Percentiles rank a stretch among this genome's conserved stretches.
These are phyloP conservation scores for Brachypodium distachyon DNA, from an alignment of 202 grass and related monocot species.

Conservation along the genomic window DNA sequence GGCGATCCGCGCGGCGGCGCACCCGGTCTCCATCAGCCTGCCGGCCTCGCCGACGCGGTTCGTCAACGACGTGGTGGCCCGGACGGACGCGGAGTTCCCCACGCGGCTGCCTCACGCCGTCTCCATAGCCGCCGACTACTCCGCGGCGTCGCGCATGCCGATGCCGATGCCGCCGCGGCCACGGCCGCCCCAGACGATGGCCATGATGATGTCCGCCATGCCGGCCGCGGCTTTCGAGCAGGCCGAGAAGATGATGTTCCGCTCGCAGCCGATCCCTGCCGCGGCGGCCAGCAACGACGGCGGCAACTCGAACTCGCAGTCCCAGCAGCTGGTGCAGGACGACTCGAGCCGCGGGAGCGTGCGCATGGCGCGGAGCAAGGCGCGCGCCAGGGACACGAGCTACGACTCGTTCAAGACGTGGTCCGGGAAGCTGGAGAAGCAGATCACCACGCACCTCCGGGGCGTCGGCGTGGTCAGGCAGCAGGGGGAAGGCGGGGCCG, in stretches of 20 bases:
- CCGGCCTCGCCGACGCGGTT: conserved; percentile 55
- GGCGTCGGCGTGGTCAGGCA: conserved; percentile 1
- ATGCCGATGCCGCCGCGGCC: neutral
- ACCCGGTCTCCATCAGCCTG: conserved; percentile 51
- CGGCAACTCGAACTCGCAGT: neutral
- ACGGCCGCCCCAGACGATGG: too few relatives aligned
- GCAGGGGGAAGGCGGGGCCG: neutral
- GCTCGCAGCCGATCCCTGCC: too few relatives aligned
- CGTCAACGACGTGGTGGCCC: neutral
- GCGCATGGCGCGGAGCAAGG: too few relatives aligned
- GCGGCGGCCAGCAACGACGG: too few relatives aligned
- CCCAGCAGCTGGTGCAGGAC: neutral
- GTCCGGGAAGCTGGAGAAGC: conserved; percentile 76
- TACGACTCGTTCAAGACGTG: conserved; percentile 92
- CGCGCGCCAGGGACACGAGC: conserved; percentile 68
- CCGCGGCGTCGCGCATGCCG: neutral
- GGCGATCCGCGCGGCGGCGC: neutral
- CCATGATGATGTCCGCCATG: conserved; percentile 17
- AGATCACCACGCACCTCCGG: conserved; percentile 56
- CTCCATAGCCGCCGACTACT: neutral
- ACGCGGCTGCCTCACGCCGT: neutral
- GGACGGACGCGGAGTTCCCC: neutral
- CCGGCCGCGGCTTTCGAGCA: neutral
- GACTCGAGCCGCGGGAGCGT: neutral
- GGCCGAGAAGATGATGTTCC: too few relatives aligned